Base-by-base conservation (phyloP, 2,329 filamentous ascomycete species). In the Phaeosphaeria sp. region DNA sequence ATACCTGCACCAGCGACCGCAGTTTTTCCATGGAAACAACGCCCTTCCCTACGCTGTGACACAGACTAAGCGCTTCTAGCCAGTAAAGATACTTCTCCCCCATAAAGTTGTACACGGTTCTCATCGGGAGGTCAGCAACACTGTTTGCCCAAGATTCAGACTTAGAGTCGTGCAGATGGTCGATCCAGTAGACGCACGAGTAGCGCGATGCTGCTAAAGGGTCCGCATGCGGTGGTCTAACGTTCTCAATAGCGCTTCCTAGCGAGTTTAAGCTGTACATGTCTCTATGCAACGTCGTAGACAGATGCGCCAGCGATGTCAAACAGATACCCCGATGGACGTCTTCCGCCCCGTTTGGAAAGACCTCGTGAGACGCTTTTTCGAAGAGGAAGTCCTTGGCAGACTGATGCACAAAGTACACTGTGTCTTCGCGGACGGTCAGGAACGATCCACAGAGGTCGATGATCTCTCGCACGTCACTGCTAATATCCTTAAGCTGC, bases 331-430 rank as follows among this genome's bases (percentile, higher is more conserved):
- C 44, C 1, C 18, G 40, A 53, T 65, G 60, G 11, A 36, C 15
- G 30, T 36, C 30, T 36, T 36, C 11, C 30, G 11, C 6, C 11
- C 30, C 30, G 11, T 6, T 36, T 4, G 74, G 69, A 39, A 79
- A 77, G 5, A 81, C 64, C 9, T 57, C 43, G 17, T 52, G 17
- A 3, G 49, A 51, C 46, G 59, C 63, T 9, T 67, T 50, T 15
- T 65, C 40, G 11, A 55, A 21, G 1, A 83, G 52, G 59, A 71
- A 80, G 17, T 82, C 79, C 57, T 80, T 80, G 0, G 78, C 81
- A 2, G 79, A 81, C 55, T 80, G 75, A 39, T 61, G 49, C 2
- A 51, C 36, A 15, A 51, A 36, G 33, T 45, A 53, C 3, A 53
- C 25, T 20, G 20, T 22, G 18, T 47, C 76, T 51, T 30, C 65